Conservation (phyloP, 1,139 yeast species). For the Candida tetrigidarum region DNA sequence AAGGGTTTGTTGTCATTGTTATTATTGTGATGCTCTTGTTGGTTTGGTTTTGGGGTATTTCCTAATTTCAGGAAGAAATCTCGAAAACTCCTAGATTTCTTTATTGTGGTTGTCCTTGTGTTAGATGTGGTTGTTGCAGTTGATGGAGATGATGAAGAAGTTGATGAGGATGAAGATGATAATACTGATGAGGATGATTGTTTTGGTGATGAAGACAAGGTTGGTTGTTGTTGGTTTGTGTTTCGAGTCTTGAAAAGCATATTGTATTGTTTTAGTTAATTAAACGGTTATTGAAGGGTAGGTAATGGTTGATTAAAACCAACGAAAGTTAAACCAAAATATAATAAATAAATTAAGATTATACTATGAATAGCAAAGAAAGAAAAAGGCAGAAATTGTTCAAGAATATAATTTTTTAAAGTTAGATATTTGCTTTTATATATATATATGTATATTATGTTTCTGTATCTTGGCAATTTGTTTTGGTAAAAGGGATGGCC, state of each 20-base stretch:
- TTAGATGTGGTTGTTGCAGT: too few species aligned
- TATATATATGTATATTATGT: background rate
- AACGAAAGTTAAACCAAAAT: too few species aligned
- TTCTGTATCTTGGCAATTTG: too few species aligned
- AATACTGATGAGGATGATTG: too few species aligned
- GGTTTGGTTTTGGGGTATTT: conserved; percentile 8
- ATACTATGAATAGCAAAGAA: background rate
- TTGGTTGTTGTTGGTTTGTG: background rate
- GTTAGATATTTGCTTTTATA: too few species aligned
- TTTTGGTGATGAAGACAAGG: too few species aligned
- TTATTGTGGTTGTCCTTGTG: conserved; percentile 5
- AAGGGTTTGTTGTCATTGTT: background rate
- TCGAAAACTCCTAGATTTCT: conserved; percentile 15
- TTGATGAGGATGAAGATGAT: too few species aligned
- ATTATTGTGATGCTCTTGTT: background rate
- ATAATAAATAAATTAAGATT: too few species aligned
- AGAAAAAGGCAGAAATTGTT: background rate
- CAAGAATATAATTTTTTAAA: too few species aligned
- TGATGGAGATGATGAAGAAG: too few species aligned
- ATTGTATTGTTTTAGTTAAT: background rate
- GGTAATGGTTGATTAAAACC: too few species aligned
- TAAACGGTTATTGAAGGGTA: background rate
- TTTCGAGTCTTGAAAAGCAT: conserved; percentile 6
- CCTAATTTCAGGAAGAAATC: conserved; percentile 13
- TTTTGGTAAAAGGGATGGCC: too few species aligned